Evolutionary conservation across 164 flowering plant genomes (phyloP), one percentile per base, ranked within the genome.

Genomic region (Cinnamomum micranthum): DNA sequence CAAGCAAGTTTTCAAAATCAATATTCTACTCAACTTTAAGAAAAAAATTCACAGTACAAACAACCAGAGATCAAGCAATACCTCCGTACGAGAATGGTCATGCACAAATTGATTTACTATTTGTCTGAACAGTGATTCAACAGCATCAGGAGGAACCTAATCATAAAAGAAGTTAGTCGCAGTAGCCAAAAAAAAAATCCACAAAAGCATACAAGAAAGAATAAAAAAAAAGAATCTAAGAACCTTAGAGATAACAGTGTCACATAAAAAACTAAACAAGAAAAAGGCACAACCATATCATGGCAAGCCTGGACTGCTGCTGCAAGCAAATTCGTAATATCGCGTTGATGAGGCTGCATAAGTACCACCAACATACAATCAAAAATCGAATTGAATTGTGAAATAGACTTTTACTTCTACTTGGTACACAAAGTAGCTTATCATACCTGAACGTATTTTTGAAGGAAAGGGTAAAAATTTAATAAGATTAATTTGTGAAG

Each of bases 301-400:
- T 91, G 97, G 80, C 98, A 95, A 70, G 99, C 90, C 81, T 95
- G 97, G 82, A 92, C 95, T 74, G 98, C 97, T 47, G 98, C 91
- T 27, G 98, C 97, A 82, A 95, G 98, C 77, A 95, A 80, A 65
- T 76, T 85, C 65, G 94, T 93, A 71, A 93, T 86, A 78, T 95
- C 97, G 58, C 93, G 88, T 79, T 95, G 99, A 85, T 95, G 99
- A 22, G 98, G 98, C 99, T 95, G 90, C 85, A 81, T 24, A 33
- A 47, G 55, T 28, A 73, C 24, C 72, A 79, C 78, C 27, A 83
- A 20, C 47, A 41, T 41, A 59, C 67, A 76, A 67, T 71, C n/a
- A 33, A 50, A n/a, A 67, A 55, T 69, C n/a, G 20, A 12, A 55
- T 20, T 24, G 13, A 52, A 75, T 10, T 23, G 19, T 41, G 19